A percentile compares a stretch with the other conserved stretches of the same genome.
Conservation (phyloP, 176 grass and related monocot species). For the Musa troglodytarum region DNA sequence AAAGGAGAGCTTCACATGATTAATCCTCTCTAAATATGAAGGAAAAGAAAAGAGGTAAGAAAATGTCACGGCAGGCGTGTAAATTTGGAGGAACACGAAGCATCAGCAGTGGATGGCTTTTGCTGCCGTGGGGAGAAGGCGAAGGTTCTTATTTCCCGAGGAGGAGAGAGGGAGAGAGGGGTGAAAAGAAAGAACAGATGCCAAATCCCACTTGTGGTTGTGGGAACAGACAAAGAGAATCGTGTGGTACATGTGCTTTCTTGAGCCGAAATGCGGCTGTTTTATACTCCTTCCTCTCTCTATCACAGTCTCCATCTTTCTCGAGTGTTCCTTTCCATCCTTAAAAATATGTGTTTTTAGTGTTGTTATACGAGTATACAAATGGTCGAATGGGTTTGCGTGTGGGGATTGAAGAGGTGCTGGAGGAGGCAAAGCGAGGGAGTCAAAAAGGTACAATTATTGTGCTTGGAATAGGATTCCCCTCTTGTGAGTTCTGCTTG, state of each 20-base stretch:
- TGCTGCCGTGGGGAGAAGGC: constrained; percentile 13
- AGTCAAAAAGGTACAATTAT: background rate
- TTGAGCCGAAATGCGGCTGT: background rate
- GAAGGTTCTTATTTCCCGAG: background rate
- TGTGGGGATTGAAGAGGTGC: background rate
- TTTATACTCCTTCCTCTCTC: too few species aligned
- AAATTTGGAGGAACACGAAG: background rate
- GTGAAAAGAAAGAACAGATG: background rate
- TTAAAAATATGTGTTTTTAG: background rate
- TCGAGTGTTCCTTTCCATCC: background rate
- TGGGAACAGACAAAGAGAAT: background rate
- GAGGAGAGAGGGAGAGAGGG: background rate
- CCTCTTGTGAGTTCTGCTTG: background rate
- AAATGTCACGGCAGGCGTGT: background rate
- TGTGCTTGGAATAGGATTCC: background rate
- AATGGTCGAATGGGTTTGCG: background rate
- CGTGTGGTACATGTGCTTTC: background rate
- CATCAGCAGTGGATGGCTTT: background rate
- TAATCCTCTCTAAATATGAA: background rate
- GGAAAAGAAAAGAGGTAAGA: background rate
- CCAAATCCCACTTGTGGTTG: background rate
- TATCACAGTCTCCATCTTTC: too few species aligned
- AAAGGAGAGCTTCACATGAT: background rate
- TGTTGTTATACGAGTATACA: background rate
- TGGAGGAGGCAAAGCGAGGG: background rate